These are phyloP conservation scores for Candolleomyces aberdarensis DNA, from an alignment of 768 basidiomycete genomes.

Conservation along the genomic window DNA sequence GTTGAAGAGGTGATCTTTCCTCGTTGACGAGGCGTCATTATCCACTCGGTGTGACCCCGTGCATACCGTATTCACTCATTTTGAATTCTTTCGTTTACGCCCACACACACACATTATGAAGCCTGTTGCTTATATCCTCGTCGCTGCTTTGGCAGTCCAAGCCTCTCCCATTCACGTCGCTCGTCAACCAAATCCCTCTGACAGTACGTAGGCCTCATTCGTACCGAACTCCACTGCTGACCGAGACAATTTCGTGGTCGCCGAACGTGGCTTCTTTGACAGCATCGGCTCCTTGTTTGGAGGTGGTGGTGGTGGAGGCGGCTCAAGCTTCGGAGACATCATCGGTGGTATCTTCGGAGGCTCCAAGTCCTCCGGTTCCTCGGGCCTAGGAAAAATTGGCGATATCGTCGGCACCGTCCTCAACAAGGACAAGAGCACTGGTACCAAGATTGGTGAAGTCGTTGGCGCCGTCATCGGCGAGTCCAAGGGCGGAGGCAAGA, in stretches of 20 bases:
- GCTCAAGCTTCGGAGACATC: not conserved
- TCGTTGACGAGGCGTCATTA: not conserved
- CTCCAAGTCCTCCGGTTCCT: not conserved
- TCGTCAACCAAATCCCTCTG: not conserved
- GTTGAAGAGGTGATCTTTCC: not conserved
- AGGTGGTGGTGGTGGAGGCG: not conserved
- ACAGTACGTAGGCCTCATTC: not conserved
- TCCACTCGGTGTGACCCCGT: not conserved
- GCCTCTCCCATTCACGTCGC: not conserved
- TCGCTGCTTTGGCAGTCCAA: conserved; percentile 2
- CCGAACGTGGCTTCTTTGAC: conserved; percentile 4
- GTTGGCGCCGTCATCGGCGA: conserved; percentile 2
- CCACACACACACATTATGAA: not conserved
- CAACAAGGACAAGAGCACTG: conserved; percentile 1
- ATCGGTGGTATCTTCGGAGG: conserved; percentile 7
- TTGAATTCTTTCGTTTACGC: not conserved
- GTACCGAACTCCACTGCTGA: not conserved
- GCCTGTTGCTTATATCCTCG: not conserved
- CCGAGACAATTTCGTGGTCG: not conserved
- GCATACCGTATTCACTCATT: not conserved
- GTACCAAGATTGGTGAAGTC: not conserved
- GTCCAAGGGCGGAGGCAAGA: not conserved
- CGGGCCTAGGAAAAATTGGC: not conserved
- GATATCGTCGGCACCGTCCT: not conserved
- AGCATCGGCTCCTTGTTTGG: not conserved